phyloP scores from a whole-genome alignment of 2,329 filamentous ascomycete genomes.

The Hypoxylon sp. region DNA sequence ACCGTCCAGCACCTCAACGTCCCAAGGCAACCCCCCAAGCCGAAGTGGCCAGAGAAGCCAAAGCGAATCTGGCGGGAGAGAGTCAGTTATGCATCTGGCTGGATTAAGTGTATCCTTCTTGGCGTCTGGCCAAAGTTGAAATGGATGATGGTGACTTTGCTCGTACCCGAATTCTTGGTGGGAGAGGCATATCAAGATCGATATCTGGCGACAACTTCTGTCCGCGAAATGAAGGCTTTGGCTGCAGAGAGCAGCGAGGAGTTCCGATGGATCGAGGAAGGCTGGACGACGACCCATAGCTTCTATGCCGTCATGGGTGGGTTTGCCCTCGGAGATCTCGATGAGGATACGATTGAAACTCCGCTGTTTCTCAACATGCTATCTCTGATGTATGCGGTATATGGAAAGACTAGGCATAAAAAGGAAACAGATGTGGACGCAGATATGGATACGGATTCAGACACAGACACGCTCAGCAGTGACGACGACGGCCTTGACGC shows the following conservation, averaged over 20 bases:
- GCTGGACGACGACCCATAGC: neutral
- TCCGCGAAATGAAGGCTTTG: neutral
- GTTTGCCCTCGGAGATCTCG: neutral
- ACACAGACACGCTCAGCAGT: neutral
- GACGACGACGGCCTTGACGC: neutral
- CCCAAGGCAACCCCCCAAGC: neutral
- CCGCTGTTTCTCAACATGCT: neutral
- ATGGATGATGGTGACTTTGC: neutral
- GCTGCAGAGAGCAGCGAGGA: neutral
- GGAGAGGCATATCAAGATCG: neutral
- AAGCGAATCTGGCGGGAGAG: neutral
- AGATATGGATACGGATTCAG: neutral
- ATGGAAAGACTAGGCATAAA: neutral
- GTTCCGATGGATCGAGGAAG: neutral
- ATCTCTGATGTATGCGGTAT: neutral
- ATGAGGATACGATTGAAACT: neutral
- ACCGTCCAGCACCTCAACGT: constrained; percentile 4
- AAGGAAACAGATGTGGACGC: neutral
- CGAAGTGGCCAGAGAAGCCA: neutral
- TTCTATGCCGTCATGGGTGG: constrained; percentile 3
- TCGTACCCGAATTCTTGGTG: neutral
- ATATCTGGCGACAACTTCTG: neutral
- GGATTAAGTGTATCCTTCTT: neutral
- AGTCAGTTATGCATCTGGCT: neutral
- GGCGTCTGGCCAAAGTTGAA: neutral